A percentile compares a stretch with the other conserved stretches of the same genome.
phyloP scores from a whole-genome alignment of 192 early-diverging fungal genomes.

The Obelidium mucronatum region DNA sequence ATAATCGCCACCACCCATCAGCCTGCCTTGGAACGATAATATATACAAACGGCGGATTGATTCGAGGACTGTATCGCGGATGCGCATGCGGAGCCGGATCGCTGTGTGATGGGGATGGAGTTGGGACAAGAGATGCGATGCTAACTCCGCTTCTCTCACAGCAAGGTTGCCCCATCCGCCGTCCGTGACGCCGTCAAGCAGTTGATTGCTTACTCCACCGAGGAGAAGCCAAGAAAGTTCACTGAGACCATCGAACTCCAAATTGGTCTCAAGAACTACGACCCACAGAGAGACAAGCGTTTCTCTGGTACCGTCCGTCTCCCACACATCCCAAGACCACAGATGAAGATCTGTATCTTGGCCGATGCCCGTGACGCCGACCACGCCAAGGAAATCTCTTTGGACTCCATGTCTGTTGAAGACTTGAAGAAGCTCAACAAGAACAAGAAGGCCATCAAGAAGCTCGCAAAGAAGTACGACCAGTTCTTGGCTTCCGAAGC shows the following conservation, averaged over 20 bases:
- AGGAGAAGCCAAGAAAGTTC: constrained; percentile 96
- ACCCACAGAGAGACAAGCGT: constrained; percentile 99
- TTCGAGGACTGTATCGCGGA: no score
- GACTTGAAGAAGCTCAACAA: constrained; percentile 99
- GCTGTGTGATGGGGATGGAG: no score
- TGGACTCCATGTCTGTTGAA: constrained; percentile 94
- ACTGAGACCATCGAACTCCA: constrained; percentile 97
- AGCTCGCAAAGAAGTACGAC: constrained; percentile 98
- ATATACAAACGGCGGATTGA: no score
- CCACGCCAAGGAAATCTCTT: constrained; percentile 87
- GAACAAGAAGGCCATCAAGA: constrained; percentile 99
- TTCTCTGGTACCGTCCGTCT: constrained; percentile 96
- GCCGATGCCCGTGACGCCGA: constrained; percentile 97
- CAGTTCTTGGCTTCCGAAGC: constrained; percentile 97
- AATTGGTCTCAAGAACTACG: constrained; percentile 99
- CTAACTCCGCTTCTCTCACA: no score
- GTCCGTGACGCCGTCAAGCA: constrained; percentile 81
- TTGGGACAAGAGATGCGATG: no score
- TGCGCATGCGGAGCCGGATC: no score
- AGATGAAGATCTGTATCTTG: constrained; percentile 93
- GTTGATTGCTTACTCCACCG: constrained; percentile 72
- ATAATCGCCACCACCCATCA: no score
- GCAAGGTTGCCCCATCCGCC: constrained; percentile 88
- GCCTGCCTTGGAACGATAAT: no score
- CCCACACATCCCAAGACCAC: constrained; percentile 94